phyloP scores from a whole-genome alignment of 2,329 filamentous ascomycete species.

The Neonectria sp. region DNA sequence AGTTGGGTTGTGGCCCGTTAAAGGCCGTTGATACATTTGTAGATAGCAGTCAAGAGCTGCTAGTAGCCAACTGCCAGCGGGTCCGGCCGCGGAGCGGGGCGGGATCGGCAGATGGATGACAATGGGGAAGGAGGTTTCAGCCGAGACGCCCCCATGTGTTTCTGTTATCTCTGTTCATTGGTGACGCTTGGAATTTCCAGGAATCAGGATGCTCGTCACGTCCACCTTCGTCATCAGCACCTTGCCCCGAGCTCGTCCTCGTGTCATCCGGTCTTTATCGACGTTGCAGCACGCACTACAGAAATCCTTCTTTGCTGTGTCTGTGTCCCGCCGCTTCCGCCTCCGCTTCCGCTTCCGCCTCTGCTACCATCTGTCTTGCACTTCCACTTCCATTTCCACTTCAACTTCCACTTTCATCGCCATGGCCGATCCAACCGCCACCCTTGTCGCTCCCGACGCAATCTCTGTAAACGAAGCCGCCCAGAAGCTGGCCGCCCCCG shows the following conservation, averaged over 20 bases:
- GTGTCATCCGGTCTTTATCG: neutral
- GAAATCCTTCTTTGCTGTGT: neutral
- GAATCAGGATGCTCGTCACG: neutral
- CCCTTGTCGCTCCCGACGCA: conserved; percentile 22
- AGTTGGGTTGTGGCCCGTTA: conserved; percentile 28
- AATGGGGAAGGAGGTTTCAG: conserved; percentile 31
- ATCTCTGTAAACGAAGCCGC: conserved; percentile 33
- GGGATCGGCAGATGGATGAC: conserved; percentile 36
- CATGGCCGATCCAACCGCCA: conserved; percentile 32
- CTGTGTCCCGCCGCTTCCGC: neutral
- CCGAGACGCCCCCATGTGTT: conserved; percentile 36
- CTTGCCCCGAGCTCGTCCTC: neutral
- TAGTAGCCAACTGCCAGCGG: neutral
- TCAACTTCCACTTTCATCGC: conserved; percentile 1
- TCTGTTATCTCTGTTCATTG: conserved; percentile 37
- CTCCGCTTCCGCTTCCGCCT: no score
- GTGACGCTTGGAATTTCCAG: neutral
- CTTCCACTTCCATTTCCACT: neutral
- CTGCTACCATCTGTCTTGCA: no score
- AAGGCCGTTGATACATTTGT: conserved; percentile 7
- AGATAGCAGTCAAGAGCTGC: neutral
- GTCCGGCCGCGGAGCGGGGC: neutral
- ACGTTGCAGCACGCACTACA: neutral
- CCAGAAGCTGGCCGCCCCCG: conserved; percentile 24
- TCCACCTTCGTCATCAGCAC: neutral